phyloP scores from a whole-genome alignment of 352 stramenopile genomes.

The Peronospora belbahrii region DNA sequence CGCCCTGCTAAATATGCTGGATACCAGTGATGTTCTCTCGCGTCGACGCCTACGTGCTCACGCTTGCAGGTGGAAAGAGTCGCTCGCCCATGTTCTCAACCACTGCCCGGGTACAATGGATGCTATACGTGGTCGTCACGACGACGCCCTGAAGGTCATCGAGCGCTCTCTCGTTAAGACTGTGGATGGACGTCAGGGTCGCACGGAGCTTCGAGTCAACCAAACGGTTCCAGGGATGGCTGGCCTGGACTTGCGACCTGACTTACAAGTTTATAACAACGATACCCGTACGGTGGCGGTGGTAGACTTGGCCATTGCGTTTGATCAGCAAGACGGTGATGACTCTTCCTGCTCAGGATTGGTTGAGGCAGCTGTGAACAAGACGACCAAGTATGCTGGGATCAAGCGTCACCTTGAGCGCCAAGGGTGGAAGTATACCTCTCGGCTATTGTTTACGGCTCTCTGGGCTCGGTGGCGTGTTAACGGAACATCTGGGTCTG shows the following conservation, averaged over 20 bases:
- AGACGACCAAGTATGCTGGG: not conserved
- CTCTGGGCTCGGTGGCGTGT: not conserved
- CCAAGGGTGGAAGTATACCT: conserved; percentile 8
- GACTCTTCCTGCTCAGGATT: too few species aligned
- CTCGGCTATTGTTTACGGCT: conserved; percentile 5
- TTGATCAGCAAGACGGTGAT: not conserved
- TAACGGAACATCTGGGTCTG: conserved; percentile 3
- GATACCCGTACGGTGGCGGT: conserved; percentile 3
- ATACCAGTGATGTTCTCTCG: conserved; percentile 3
- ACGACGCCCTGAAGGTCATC: conserved; percentile 14
- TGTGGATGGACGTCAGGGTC: conserved; percentile 1
- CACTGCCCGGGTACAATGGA: conserved; percentile 10
- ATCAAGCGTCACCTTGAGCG: conserved; percentile 6
- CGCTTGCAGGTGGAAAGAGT: conserved; percentile 6
- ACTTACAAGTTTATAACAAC: conserved; percentile 6
- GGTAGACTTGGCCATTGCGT: conserved; percentile 3
- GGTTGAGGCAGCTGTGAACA: not conserved
- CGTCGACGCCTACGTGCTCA: not conserved
- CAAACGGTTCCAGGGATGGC: conserved; percentile 5
- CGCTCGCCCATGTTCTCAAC: conserved; percentile 9
- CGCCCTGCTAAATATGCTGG: conserved; percentile 6
- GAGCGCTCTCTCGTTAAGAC: not conserved
- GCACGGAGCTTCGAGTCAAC: conserved; percentile 6
- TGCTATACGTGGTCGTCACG: not conserved
- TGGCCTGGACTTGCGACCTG: conserved; percentile 2